These are phyloP conservation scores for Candida piceae DNA, from an alignment of 805 yeast species.

Conservation along the genomic window DNA sequence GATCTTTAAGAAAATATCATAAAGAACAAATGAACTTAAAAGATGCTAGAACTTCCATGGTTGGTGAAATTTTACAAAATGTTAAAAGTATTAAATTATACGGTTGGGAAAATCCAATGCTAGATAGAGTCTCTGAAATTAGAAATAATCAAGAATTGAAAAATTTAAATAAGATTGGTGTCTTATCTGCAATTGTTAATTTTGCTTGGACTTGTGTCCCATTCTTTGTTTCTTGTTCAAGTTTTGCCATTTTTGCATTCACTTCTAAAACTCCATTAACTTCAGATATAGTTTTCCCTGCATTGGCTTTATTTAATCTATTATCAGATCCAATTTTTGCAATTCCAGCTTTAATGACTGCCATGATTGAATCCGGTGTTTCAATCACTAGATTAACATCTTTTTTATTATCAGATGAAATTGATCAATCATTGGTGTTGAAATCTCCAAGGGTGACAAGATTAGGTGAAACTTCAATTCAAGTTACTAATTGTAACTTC, in stretches of 20 bases:
- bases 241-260: constrained; percentile 50
- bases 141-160: constrained; percentile 56
- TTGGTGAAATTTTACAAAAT: constrained; percentile 54
- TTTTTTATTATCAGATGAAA: constrained; percentile 41
- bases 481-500: constrained; percentile 47
- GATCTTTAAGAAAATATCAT: constrained; percentile 39
- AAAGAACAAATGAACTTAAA: constrained; percentile 57
- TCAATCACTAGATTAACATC: constrained; percentile 49
- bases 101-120: constrained; percentile 67
- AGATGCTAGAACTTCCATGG: constrained; percentile 53
- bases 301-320: constrained; percentile 54
- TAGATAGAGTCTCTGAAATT: constrained; percentile 42
- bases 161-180: constrained; percentile 45
- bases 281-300: constrained; percentile 67
- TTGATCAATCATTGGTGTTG: constrained; percentile 33
- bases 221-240: constrained; percentile 55
- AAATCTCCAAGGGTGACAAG: constrained; percentile 18
- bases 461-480: constrained; percentile 34
- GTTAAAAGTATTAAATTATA: constrained; percentile 63
- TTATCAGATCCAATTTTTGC: constrained; percentile 54
- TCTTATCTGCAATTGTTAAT: constrained; percentile 39
- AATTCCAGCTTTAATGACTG: constrained; percentile 53
- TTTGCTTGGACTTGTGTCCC: constrained; percentile 66
- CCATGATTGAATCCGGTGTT: constrained; percentile 54
- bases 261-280: constrained; percentile 46